phyloP scores from a whole-genome alignment of 2,329 filamentous ascomycete species.

The Paraphaeosphaeria minitans region DNA sequence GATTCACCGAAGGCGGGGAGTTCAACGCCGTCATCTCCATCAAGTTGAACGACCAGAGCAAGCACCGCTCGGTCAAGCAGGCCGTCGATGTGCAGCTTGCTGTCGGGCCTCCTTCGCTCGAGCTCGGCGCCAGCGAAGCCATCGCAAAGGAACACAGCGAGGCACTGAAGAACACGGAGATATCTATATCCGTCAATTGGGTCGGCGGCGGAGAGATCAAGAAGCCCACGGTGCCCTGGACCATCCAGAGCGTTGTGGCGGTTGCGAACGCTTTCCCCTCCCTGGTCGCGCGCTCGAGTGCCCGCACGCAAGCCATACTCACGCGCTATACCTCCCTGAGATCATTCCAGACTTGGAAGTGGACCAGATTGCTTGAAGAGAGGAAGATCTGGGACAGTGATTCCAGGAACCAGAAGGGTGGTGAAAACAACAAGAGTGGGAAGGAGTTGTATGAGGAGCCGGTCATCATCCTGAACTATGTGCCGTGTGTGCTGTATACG shows the following conservation, averaged over 20 bases:
- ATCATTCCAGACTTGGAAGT: slow-evolving; percentile 39
- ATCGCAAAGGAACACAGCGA: slow-evolving; percentile 29
- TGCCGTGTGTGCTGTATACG: slow-evolving; percentile 40
- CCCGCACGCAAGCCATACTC: slow-evolving; percentile 38
- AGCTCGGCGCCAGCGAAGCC: slow-evolving; percentile 31
- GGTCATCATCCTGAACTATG: slow-evolving; percentile 39
- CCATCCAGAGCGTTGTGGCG: slow-evolving; percentile 35
- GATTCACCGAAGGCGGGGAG: slow-evolving; percentile 41
- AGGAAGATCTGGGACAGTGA: slow-evolving; percentile 21
- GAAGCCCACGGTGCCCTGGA: slow-evolving; percentile 38
- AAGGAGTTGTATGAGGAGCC: slow-evolving; percentile 29
- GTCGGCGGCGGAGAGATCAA: slow-evolving; percentile 42
- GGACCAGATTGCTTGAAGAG: slow-evolving; percentile 25
- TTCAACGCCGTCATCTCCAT: slow-evolving; percentile 44
- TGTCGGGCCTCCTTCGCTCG: slow-evolving; percentile 30
- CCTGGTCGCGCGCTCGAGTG: slow-evolving; percentile 38
- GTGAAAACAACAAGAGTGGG: slow-evolving; percentile 24
- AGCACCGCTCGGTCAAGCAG: slow-evolving; percentile 38
- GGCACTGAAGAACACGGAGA: slow-evolving; percentile 35
- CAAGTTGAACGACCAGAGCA: slow-evolving; percentile 40
- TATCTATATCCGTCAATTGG: slow-evolving; percentile 43
- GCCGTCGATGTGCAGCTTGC: slow-evolving; percentile 39
- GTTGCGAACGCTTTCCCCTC: slow-evolving; percentile 43
- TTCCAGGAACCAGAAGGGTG: slow-evolving; percentile 22
- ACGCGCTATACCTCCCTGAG: slow-evolving; percentile 38